Conservation (phyloP, 192 early-diverging fungal species). For the Mortierella antarctica region DNA sequence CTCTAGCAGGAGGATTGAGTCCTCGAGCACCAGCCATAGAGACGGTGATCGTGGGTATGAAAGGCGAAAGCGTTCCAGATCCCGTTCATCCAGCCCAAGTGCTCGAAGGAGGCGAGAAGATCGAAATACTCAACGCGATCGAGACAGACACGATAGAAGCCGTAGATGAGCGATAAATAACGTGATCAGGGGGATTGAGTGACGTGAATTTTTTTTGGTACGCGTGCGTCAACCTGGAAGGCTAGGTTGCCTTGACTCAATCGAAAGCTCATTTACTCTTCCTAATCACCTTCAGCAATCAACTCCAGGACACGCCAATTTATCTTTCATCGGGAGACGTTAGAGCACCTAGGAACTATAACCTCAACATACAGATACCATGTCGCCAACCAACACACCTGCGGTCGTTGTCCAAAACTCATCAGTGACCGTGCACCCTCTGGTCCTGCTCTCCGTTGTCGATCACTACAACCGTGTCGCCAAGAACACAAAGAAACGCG, state of each 20-base stretch:
- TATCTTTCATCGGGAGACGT: too few species aligned
- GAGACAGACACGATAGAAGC: neutral
- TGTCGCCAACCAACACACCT: conserved; percentile 42
- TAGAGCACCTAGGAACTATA: too few species aligned
- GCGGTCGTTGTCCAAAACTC: conserved; percentile 58
- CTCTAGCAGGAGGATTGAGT: conserved; percentile 12
- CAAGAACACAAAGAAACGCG: conserved; percentile 93
- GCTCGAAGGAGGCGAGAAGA: conserved; percentile 6
- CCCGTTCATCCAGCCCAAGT: conserved; percentile 34
- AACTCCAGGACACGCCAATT: too few species aligned
- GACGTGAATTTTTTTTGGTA: too few species aligned
- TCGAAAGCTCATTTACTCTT: too few species aligned
- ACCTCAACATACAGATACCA: neutral
- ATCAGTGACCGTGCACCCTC: conserved; percentile 91
- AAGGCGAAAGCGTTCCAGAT: conserved; percentile 10
- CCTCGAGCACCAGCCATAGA: neutral
- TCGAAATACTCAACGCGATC: conserved; percentile 13
- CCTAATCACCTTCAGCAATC: too few species aligned
- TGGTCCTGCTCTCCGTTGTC: conserved; percentile 97
- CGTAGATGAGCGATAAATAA: too few species aligned
- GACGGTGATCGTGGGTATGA: too few species aligned
- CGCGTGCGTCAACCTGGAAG: too few species aligned
- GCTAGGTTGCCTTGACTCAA: too few species aligned
- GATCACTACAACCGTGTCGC: conserved; percentile 99
- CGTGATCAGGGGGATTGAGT: too few species aligned